Evolutionary conservation across 2,329 filamentous ascomycete species (phyloP).

Genomic region (Phyllosticta citribraziliensis): DNA sequence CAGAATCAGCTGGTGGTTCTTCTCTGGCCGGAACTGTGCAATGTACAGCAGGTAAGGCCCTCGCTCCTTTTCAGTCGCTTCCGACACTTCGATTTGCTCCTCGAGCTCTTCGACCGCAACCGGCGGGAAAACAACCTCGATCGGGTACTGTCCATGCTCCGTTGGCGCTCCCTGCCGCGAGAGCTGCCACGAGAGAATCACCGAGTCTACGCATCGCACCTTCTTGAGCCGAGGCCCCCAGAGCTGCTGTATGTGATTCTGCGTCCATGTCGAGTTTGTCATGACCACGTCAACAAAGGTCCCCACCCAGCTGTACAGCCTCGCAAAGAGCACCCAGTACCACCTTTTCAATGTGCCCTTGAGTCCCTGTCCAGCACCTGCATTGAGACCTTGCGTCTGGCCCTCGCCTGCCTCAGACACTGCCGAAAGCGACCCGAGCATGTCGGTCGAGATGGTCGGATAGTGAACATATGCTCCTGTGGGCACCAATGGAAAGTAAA

Average conservation of each 20-base stretch:
- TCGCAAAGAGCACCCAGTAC: conserved; percentile 84
- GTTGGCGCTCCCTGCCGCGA: conserved; percentile 3
- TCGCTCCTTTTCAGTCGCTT: conserved; percentile 57
- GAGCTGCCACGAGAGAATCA: conserved; percentile 6
- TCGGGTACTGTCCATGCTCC: conserved; percentile 21
- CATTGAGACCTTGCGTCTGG: conserved; percentile 55
- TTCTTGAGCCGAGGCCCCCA: conserved; percentile 12
- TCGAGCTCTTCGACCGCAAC: conserved; percentile 82
- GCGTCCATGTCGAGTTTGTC: conserved; percentile 96
- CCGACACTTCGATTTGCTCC: conserved; percentile 60
- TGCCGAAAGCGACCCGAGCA: conserved; percentile 70
- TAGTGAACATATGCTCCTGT: conserved; percentile 96
- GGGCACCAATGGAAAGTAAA: conserved; percentile 69
- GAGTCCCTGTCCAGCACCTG: conserved; percentile 65
- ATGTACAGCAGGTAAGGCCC: conserved; percentile 78
- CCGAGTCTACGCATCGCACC: conserved; percentile 5
- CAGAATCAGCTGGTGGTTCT: conserved; percentile 84
- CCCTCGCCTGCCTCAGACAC: conserved; percentile 27
- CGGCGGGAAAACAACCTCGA: conserved; percentile 79
- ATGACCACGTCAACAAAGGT: conserved; percentile 84
- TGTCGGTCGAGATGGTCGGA: conserved; percentile 95
- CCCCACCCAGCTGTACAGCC: conserved; percentile 72
- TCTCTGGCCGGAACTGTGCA: conserved; percentile 93
- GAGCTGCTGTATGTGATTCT: conserved; percentile 52
- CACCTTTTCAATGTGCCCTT: conserved; percentile 62